These are phyloP conservation scores for Entoloma clypeatum DNA, from an alignment of 1,284 basidiomycete species.

Conservation along the genomic window DNA sequence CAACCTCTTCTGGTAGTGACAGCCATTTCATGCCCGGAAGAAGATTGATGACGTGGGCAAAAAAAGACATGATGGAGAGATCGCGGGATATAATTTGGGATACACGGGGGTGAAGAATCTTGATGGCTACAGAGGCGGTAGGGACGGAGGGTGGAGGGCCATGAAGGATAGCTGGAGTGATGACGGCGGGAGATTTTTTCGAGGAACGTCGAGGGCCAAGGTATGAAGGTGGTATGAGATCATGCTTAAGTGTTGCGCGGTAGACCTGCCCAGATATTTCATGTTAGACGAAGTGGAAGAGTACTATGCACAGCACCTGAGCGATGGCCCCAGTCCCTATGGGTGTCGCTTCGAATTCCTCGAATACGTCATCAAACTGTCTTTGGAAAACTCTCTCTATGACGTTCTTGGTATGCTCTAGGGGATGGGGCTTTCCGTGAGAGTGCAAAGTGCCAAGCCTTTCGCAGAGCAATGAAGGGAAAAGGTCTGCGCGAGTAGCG, in stretches of 20 bases:
- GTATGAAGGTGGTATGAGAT: conserved; percentile 82
- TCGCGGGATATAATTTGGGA: conserved; percentile 82
- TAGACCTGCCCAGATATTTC: conserved; percentile 59
- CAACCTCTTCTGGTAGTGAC: conserved; percentile 93
- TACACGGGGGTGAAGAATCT: conserved; percentile 89
- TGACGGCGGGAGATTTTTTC: conserved; percentile 43
- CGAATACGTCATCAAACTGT: conserved; percentile 88
- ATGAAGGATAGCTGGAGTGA: conserved; percentile 53
- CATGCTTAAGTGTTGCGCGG: conserved; percentile 77
- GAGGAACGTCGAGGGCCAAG: conserved; percentile 60
- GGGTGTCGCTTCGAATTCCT: conserved; percentile 82
- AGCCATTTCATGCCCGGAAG: conserved; percentile 97
- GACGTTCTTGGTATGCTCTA: conserved; percentile 78
- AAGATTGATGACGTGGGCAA: conserved; percentile 75
- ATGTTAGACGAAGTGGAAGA: background rate
- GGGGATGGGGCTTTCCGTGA: conserved; percentile 79
- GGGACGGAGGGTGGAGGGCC: conserved; percentile 66
- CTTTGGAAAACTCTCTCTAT: conserved; percentile 84
- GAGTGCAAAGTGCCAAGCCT: conserved; percentile 88
- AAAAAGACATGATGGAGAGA: conserved; percentile 92
- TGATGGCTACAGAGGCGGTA: conserved; percentile 88
- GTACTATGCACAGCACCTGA: conserved; percentile 55
- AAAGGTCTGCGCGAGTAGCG: conserved; percentile 91
- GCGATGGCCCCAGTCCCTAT: conserved; percentile 99
- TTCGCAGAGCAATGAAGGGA: conserved; percentile 89